Conservation (phyloP, 2,329 filamentous ascomycete species). For the Talaromyces sp. region DNA sequence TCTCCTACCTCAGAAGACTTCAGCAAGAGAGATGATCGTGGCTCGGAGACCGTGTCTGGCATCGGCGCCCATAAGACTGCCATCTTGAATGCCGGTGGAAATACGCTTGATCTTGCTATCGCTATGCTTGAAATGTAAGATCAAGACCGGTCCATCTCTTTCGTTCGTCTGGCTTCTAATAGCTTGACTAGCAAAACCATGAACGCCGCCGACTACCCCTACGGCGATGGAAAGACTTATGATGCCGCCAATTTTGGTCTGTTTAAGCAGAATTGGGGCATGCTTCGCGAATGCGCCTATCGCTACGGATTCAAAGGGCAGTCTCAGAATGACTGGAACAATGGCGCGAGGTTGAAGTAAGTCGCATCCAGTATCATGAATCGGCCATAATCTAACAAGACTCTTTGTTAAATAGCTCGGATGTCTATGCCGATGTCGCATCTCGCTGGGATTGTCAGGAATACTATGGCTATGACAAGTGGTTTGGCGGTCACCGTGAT, state of each 20-base stretch:
- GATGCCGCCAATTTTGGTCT: conserved; percentile 21
- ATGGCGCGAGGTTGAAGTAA: conserved; percentile 24
- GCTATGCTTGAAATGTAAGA: conserved; percentile 32
- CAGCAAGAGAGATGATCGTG: conserved; percentile 14
- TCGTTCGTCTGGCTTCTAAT: neutral
- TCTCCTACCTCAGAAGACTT: neutral
- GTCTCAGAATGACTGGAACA: conserved; percentile 22
- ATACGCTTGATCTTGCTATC: conserved; percentile 31
- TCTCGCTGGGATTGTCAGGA: conserved; percentile 26
- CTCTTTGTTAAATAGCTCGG: neutral
- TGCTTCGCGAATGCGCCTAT: neutral
- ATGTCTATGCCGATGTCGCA: conserved; percentile 20
- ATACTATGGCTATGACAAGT: conserved; percentile 27
- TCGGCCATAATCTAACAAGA: neutral
- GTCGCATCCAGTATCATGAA: too few species aligned
- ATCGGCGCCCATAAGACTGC: conserved; percentile 26
- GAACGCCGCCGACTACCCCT: neutral
- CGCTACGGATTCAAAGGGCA: conserved; percentile 22
- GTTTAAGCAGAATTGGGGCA: conserved; percentile 13
- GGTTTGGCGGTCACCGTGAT: conserved; percentile 28
- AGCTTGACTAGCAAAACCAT: neutral
- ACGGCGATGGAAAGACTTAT: conserved; percentile 24
- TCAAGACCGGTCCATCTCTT: too few species aligned
- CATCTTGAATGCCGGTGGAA: conserved; percentile 26
- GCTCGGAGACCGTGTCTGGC: conserved; percentile 23